Percentiles rank a stretch among this genome's conserved stretches.
Evolutionary conservation across 2,329 filamentous ascomycete genomes (phyloP).

Genomic region (Pseudogymnoascus sp.): DNA sequence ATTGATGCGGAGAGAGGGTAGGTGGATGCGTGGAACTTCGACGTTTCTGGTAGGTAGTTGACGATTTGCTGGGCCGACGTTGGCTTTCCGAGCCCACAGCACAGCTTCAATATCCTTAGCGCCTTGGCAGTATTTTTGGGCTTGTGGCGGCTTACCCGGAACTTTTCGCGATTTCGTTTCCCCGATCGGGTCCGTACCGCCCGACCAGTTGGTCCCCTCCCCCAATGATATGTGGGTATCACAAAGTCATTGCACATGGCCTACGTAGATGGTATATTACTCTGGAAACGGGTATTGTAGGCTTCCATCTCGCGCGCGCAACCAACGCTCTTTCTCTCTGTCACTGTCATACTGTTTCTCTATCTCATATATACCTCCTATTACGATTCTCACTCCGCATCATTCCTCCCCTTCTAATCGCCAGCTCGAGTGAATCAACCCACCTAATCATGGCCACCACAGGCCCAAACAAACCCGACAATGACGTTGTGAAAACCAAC

Average conservation of each 20-base stretch:
- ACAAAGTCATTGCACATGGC: background rate
- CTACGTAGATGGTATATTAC: background rate
- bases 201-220: too few species aligned
- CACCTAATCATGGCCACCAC: background rate
- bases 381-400: background rate
- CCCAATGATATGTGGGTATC: background rate
- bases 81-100: slow-evolving; percentile 1
- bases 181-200: background rate
- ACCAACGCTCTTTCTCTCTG: background rate
- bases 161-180: slow-evolving; percentile 8
- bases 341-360: background rate
- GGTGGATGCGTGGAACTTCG: background rate
- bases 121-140: background rate
- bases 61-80: background rate
- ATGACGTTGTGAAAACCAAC: slow-evolving; percentile 19
- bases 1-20: background rate
- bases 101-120: slow-evolving; percentile 11
- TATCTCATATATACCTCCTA: background rate
- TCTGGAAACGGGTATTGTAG: background rate
- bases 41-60: slow-evolving; percentile 3
- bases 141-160: background rate
- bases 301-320: background rate
- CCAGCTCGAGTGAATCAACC: background rate
- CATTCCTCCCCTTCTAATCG: background rate
- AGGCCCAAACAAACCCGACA: slow-evolving; percentile 28